Conservation (phyloP, 2,329 filamentous ascomycete genomes). For the Leptosphaerulina australis region DNA sequence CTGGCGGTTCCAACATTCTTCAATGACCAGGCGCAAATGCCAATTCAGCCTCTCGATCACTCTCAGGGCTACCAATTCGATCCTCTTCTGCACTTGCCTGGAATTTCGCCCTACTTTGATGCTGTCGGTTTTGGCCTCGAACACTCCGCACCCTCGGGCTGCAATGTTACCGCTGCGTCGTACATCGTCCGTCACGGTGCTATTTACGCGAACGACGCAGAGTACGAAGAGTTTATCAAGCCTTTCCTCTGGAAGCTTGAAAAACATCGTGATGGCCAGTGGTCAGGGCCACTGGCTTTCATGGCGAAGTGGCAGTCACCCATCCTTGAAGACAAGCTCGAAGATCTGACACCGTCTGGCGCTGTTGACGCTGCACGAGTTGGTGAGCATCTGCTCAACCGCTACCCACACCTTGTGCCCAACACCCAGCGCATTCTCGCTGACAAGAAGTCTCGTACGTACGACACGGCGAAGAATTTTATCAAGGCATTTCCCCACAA, state of each 20-base stretch:
- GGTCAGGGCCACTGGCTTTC: slow-evolving; percentile 62
- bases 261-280: slow-evolving; percentile 58
- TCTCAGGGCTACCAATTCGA: slow-evolving; percentile 53
- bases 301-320: slow-evolving; percentile 63
- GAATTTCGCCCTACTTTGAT: slow-evolving; percentile 58
- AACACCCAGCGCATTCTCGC: slow-evolving; percentile 40
- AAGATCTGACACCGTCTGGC: slow-evolving; percentile 37
- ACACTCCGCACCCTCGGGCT: slow-evolving; percentile 55
- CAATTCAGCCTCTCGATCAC: slow-evolving; percentile 32
- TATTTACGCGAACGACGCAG: slow-evolving; percentile 58
- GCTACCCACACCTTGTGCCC: slow-evolving; percentile 59
- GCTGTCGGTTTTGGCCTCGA: slow-evolving; percentile 55
- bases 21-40: slow-evolving; percentile 19
- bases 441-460: slow-evolving; percentile 46
- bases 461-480: slow-evolving; percentile 43
- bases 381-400: slow-evolving; percentile 63
- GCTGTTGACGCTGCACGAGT: slow-evolving; percentile 62
- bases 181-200: slow-evolving; percentile 58
- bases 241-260: slow-evolving; percentile 62
- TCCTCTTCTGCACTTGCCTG: slow-evolving; percentile 56
- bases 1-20: slow-evolving; percentile 28
- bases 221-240: slow-evolving; percentile 58
- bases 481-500: slow-evolving; percentile 38
- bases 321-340: slow-evolving; percentile 58
- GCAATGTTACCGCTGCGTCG: slow-evolving; percentile 56